Evolutionary conservation across 2,329 filamentous ascomycete genomes (phyloP).

Genomic region (Paraconiothyrium sp.): DNA sequence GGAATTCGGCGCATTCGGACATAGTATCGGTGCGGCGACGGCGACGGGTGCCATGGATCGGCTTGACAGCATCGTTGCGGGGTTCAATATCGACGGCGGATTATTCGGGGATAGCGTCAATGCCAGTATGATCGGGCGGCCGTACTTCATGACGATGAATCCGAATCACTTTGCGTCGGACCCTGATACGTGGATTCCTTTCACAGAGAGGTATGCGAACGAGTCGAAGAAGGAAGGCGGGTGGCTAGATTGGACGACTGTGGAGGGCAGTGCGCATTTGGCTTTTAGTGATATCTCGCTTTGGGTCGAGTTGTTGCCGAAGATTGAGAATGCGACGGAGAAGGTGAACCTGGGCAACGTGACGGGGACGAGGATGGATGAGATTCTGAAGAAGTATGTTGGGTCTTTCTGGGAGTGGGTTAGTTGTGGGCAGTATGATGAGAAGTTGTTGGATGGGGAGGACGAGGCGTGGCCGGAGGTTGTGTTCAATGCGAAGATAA

Average conservation of each 20-base stretch:
- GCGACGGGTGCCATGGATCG: constrained; percentile 10
- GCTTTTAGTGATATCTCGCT: constrained; percentile 34
- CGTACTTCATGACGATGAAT: constrained; percentile 15
- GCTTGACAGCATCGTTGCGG: background rate
- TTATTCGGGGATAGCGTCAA: constrained; percentile 10
- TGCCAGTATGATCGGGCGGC: background rate
- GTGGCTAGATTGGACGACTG: constrained; percentile 33
- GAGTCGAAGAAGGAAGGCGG: constrained; percentile 28
- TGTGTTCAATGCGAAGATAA: constrained; percentile 2
- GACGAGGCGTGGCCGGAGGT: constrained; percentile 11
- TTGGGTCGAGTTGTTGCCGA: constrained; percentile 34
- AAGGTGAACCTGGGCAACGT: constrained; percentile 26
- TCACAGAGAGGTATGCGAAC: constrained; percentile 11
- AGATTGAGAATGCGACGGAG: constrained; percentile 23
- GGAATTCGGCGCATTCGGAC: constrained; percentile 15
- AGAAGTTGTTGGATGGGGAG: constrained; percentile 2
- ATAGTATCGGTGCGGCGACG: constrained; percentile 16
- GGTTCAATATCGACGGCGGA: constrained; percentile 13
- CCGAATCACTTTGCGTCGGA: constrained; percentile 20
- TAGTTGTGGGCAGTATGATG: constrained; percentile 6
- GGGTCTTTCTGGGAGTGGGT: constrained; percentile 12
- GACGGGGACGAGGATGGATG: constrained; percentile 30
- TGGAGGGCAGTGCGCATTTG: constrained; percentile 29
- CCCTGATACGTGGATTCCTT: constrained; percentile 27
- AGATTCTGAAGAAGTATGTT: constrained; percentile 21